These are phyloP conservation scores for Aureobasidium zeae DNA, from an alignment of 2,329 filamentous ascomycete genomes.

Conservation along the genomic window DNA sequence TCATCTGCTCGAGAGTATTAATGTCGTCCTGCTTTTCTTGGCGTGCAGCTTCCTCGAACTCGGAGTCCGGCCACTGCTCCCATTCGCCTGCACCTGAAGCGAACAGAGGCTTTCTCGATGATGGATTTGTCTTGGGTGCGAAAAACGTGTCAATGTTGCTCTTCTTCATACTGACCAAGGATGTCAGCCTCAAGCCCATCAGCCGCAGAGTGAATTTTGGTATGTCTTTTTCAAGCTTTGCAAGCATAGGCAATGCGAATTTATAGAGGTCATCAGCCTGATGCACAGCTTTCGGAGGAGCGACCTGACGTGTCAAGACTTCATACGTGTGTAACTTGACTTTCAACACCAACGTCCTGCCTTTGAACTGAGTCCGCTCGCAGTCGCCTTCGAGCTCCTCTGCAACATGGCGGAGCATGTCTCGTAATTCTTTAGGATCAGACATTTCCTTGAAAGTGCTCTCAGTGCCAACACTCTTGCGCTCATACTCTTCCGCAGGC, in stretches of 20 bases:
- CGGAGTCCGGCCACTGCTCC: constrained; percentile 61
- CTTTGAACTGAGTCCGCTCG: constrained; percentile 69
- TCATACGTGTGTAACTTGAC: constrained; percentile 93
- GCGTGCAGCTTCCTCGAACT: constrained; percentile 53
- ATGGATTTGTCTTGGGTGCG: constrained; percentile 43
- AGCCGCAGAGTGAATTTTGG: constrained; percentile 70
- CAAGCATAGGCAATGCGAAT: constrained; percentile 70
- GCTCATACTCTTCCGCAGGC: constrained; percentile 78
- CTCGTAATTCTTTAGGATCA: constrained; percentile 56
- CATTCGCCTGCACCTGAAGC: constrained; percentile 45
- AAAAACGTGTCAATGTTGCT: constrained; percentile 69
- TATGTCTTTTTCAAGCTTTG: constrained; percentile 74
- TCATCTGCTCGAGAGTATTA: constrained; percentile 52
- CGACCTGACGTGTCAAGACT: constrained; percentile 72
- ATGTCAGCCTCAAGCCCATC: constrained; percentile 81
- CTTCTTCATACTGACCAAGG: constrained; percentile 79
- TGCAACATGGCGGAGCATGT: constrained; percentile 71
- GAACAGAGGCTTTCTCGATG: constrained; percentile 16
- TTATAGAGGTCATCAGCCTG: constrained; percentile 75
- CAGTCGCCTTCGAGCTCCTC: constrained; percentile 83
- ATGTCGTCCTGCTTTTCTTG: constrained; percentile 53
- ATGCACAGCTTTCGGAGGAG: constrained; percentile 61
- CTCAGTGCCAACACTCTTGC: constrained; percentile 91
- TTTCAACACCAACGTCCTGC: constrained; percentile 84
- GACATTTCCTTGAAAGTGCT: constrained; percentile 79